Conservation (phyloP, 169 alveolate genomes). For the Eimeria sp. region DNA sequence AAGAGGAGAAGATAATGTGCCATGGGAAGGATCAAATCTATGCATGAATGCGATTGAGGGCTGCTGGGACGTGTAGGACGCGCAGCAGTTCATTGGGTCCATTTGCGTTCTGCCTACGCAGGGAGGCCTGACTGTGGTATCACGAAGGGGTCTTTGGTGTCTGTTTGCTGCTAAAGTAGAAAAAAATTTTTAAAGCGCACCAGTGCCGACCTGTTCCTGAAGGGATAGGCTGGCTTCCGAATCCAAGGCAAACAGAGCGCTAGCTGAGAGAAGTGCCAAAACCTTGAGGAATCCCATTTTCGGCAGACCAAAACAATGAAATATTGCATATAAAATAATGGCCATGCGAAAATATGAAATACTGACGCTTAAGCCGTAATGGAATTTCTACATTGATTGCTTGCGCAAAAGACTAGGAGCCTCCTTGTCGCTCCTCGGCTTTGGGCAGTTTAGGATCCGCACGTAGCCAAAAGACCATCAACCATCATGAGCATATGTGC, state of each 20-base stretch:
- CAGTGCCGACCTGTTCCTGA: not conserved
- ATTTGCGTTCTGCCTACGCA: not conserved
- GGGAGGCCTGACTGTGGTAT: not conserved
- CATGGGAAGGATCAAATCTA: no score
- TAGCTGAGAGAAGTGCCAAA: not conserved
- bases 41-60: not conserved
- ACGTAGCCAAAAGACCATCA: no score
- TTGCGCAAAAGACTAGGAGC: no score
- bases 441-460: not conserved
- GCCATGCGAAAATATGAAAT: no score
- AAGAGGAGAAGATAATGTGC: no score
- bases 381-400: no score
- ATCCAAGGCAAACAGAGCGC: constrained; percentile 4
- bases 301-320: not conserved
- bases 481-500: no score
- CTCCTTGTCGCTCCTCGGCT: not conserved
- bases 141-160: not conserved
- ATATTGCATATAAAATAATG: not conserved
- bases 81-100: not conserved
- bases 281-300: constrained; percentile 3
- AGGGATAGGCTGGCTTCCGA: not conserved
- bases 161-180: no score
- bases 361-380: no score
- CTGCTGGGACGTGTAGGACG: not conserved
- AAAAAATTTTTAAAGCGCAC: no score